Percentiles rank a stretch among this genome's conserved stretches.
Conservation (phyloP, 2,329 filamentous ascomycete species). For the Pseudocercospora fijiensis region DNA sequence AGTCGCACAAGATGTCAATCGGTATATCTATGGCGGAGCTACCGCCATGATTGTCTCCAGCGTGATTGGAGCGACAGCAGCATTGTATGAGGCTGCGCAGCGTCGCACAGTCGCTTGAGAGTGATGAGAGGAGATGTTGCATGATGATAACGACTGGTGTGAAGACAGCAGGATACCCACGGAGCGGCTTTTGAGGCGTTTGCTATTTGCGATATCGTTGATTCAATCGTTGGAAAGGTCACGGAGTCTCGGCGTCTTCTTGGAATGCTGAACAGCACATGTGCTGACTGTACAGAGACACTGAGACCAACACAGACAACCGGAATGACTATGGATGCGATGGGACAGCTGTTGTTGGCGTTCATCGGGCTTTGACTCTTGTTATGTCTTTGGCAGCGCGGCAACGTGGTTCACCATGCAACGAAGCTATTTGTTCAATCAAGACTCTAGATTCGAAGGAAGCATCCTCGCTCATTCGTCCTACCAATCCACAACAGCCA, state of each 20-base stretch:
- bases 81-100: slow-evolving; percentile 75
- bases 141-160: neutral
- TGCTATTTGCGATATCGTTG: neutral
- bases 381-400: neutral
- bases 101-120: neutral
- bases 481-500: too few species aligned
- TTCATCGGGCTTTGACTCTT: neutral
- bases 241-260: slow-evolving; percentile 4
- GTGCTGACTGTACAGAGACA: slow-evolving; percentile 3
- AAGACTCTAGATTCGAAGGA: too few species aligned
- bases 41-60: slow-evolving; percentile 67
- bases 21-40: slow-evolving; percentile 69
- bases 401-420: neutral
- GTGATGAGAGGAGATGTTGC: neutral
- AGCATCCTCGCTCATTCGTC: too few species aligned
- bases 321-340: neutral
- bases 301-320: neutral
- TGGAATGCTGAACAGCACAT: neutral
- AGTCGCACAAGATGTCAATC: slow-evolving; percentile 63
- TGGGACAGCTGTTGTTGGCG: neutral
- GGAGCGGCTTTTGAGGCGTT: slow-evolving; percentile 1
- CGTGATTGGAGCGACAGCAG: slow-evolving; percentile 65
- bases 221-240: neutral
- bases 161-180: slow-evolving; percentile 1
- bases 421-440: neutral